These are phyloP conservation scores for Colletotrichum sp. DNA, from an alignment of 2,329 filamentous ascomycete genomes.

Conservation along the genomic window DNA sequence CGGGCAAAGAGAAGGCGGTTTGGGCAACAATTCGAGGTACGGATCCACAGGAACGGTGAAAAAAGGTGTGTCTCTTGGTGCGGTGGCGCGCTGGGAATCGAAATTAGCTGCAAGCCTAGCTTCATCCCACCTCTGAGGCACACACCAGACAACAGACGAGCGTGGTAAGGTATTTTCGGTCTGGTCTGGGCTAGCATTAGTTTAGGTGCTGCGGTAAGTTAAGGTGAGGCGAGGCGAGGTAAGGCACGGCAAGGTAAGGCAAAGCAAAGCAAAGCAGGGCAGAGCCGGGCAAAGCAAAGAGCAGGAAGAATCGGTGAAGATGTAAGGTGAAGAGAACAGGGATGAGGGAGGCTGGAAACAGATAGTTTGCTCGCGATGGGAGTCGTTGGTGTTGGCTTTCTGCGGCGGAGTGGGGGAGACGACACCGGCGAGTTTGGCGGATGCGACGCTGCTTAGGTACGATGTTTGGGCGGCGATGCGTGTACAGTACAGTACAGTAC, in stretches of 20 bases:
- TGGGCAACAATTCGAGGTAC: neutral
- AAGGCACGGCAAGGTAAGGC: neutral
- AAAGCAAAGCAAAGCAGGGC: neutral
- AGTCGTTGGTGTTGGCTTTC: neutral
- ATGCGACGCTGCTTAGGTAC: neutral
- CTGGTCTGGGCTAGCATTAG: neutral
- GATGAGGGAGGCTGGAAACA: slow-evolving; percentile 3
- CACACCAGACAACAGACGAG: slow-evolving; percentile 6
- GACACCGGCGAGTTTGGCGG: neutral
- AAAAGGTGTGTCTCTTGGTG: neutral
- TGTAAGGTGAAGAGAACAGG: neutral
- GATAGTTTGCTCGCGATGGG: neutral
- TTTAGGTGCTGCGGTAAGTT: neutral
- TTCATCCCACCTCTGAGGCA: slow-evolving; percentile 15
- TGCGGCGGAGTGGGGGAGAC: slow-evolving; percentile 5
- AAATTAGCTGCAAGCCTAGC: slow-evolving; percentile 16
- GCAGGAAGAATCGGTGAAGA: slow-evolving; percentile 6
- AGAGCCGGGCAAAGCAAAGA: neutral
- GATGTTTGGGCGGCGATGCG: slow-evolving; percentile 7
- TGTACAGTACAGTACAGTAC: neutral
- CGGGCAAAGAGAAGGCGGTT: neutral
- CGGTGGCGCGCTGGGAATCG: slow-evolving; percentile 7
- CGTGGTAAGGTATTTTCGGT: neutral
- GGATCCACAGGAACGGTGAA: neutral
- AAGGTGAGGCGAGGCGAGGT: neutral